A percentile compares a stretch with the other conserved stretches of the same genome.
Conservation (phyloP, 495 filamentous ascomycete species). For the Clavariopsis aquatica region DNA sequence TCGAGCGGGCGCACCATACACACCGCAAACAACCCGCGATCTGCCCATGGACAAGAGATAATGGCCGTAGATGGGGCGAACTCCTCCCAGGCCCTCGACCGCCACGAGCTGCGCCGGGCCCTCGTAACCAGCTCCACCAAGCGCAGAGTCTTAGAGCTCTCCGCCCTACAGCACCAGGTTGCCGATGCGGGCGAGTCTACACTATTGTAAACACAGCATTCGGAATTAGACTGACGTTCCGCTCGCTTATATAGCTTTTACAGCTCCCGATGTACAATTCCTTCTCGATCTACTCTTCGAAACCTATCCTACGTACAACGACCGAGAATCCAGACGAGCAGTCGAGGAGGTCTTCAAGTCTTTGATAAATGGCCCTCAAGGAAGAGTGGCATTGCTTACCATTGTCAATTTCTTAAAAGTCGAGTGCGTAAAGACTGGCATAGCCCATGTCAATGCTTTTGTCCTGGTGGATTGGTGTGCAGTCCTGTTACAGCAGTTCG, state of each 20-base stretch:
- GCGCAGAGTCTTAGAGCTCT: constrained; percentile 49
- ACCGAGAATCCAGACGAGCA: constrained; percentile 78
- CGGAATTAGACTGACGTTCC: not conserved
- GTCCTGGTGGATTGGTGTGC: constrained; percentile 91
- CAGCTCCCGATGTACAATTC: constrained; percentile 29
- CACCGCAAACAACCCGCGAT: constrained; percentile 9
- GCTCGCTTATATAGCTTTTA: constrained; percentile 13
- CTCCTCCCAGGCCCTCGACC: constrained; percentile 34
- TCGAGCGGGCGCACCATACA: constrained; percentile 15
- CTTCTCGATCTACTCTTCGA: constrained; percentile 73
- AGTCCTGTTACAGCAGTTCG: constrained; percentile 64
- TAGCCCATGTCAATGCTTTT: constrained; percentile 78
- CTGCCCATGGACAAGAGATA: constrained; percentile 26
- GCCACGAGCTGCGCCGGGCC: constrained; percentile 36
- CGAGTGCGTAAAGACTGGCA: constrained; percentile 71
- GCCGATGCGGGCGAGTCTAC: constrained; percentile 47
- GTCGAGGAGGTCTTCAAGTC: constrained; percentile 72
- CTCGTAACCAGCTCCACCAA: constrained; percentile 54
- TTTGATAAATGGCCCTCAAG: constrained; percentile 56
- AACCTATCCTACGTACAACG: constrained; percentile 84
- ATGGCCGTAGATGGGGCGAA: constrained; percentile 39
- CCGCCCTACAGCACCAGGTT: constrained; percentile 49
- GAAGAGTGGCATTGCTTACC: constrained; percentile 57
- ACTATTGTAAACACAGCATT: not conserved
- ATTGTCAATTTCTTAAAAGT: constrained; percentile 58